These are phyloP conservation scores for Kockiozyma suomiensis DNA, from an alignment of 805 yeast species.

Conservation along the genomic window DNA sequence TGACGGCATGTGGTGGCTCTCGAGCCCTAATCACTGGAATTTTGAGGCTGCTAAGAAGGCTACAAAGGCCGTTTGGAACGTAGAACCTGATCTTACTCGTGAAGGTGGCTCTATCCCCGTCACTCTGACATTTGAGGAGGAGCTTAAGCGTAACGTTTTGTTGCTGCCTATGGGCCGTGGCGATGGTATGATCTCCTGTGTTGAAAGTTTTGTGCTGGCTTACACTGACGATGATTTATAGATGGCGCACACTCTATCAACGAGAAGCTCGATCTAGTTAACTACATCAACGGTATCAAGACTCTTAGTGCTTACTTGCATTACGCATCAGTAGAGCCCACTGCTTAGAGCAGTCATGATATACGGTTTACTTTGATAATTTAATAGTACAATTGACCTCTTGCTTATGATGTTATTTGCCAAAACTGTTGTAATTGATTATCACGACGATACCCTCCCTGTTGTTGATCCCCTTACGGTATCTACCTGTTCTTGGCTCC, in stretches of 20 bases:
- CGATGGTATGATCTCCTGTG: slow-evolving; percentile 53
- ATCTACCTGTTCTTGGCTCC: background rate
- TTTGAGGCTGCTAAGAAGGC: slow-evolving; percentile 95
- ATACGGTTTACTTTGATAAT: background rate
- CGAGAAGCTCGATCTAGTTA: slow-evolving; percentile 86
- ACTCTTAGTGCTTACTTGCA: slow-evolving; percentile 92
- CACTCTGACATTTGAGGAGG: slow-evolving; percentile 88
- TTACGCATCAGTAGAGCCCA: slow-evolving; percentile 52
- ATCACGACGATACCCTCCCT: background rate
- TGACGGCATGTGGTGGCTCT: slow-evolving; percentile 95
- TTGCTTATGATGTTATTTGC: background rate
- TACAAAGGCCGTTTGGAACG: slow-evolving; percentile 90
- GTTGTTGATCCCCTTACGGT: background rate
- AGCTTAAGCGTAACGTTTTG: slow-evolving; percentile 80
- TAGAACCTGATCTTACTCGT: slow-evolving; percentile 95
- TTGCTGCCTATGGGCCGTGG: slow-evolving; percentile 98
- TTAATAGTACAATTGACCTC: background rate
- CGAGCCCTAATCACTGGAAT: slow-evolving; percentile 88
- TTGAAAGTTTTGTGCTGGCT: background rate
- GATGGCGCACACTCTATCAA: slow-evolving; percentile 97
- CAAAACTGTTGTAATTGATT: no score
- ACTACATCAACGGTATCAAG: slow-evolving; percentile 92
- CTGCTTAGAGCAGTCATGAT: background rate
- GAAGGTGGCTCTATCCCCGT: slow-evolving; percentile 99
- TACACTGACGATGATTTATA: background rate